Conservation (phyloP, 2,329 filamentous ascomycete species). For the Cercospora citrullina region DNA sequence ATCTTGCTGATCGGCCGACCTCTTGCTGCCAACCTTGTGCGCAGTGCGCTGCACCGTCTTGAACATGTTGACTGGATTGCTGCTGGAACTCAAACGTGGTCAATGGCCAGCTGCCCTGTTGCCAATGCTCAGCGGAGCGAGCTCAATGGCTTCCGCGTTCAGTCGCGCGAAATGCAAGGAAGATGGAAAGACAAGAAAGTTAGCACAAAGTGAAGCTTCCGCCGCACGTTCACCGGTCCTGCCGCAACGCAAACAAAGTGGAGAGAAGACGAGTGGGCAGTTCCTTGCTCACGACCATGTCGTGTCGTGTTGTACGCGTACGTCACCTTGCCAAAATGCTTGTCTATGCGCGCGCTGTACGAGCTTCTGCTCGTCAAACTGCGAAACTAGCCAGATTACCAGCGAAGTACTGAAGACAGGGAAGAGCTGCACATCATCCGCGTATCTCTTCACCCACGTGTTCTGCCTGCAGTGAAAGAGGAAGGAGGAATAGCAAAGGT, state of each 20-base stretch:
- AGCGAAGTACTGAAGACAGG: not conserved
- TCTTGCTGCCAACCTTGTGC: slow-evolving; percentile 65
- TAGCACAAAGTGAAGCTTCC: not conserved
- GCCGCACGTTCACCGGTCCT: not conserved
- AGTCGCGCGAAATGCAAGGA: not conserved
- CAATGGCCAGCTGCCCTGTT: not conserved
- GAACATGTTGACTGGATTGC: slow-evolving; percentile 32
- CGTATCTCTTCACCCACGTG: not conserved
- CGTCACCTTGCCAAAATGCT: slow-evolving; percentile 6
- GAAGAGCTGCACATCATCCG: not conserved
- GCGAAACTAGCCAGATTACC: not conserved
- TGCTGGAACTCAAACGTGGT: not conserved
- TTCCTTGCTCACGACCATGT: not conserved
- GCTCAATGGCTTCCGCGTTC: not conserved
- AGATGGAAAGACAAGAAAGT: not conserved
- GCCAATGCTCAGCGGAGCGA: not conserved
- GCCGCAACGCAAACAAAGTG: slow-evolving; percentile 6
- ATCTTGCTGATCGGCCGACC: slow-evolving; percentile 73
- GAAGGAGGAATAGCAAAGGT: not conserved
- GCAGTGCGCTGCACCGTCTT: slow-evolving; percentile 66
- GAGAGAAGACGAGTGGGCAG: not conserved
- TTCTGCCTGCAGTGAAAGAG: not conserved
- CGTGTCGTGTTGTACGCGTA: slow-evolving; percentile 11
- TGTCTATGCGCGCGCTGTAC: not conserved
- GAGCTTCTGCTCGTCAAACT: not conserved